Evolutionary conservation across 352 stramenopile genomes (phyloP).

Genomic region (Pythium utonaiense): DNA sequence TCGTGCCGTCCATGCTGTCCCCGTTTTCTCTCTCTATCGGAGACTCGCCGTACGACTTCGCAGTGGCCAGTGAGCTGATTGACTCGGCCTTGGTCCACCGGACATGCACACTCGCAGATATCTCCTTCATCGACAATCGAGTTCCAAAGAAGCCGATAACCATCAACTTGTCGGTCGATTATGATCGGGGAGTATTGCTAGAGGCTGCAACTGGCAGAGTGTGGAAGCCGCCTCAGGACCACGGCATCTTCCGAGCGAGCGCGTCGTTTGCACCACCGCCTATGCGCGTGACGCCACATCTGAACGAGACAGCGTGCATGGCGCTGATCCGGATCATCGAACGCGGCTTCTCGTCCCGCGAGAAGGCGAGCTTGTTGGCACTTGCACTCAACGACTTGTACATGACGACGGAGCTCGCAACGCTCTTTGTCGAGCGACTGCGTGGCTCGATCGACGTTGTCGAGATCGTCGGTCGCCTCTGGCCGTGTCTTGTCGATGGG

Average conservation of each 20-base stretch:
- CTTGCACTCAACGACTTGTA: constrained; percentile 52
- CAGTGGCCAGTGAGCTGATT: constrained; percentile 52
- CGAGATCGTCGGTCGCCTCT: constrained; percentile 52
- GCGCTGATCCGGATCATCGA: constrained; percentile 45
- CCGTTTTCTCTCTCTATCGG: constrained; percentile 52
- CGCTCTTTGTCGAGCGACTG: constrained; percentile 41
- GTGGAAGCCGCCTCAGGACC: constrained; percentile 35
- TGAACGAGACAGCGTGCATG: constrained; percentile 32
- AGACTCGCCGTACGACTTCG: constrained; percentile 58
- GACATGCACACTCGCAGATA: constrained; percentile 41
- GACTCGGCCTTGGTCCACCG: constrained; percentile 35
- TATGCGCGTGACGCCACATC: constrained; percentile 21
- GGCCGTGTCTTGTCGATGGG: constrained; percentile 53
- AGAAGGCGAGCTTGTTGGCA: constrained; percentile 43
- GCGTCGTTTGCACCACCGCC: constrained; percentile 46
- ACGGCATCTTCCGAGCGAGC: constrained; percentile 34
- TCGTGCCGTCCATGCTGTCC: constrained; percentile 49
- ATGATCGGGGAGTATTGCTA: constrained; percentile 30
- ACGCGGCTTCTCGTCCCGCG: constrained; percentile 47
- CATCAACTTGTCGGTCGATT: constrained; percentile 28
- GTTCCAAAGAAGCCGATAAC: constrained; percentile 28
- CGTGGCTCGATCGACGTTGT: constrained; percentile 37
- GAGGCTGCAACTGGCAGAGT: constrained; percentile 17
- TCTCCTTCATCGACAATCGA: constrained; percentile 37
- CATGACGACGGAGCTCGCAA: constrained; percentile 36